Percentiles rank a stretch among this genome's conserved stretches.
These are phyloP conservation scores for Fusarium setosum DNA, from an alignment of 2,329 filamentous ascomycete genomes.

Conservation along the genomic window DNA sequence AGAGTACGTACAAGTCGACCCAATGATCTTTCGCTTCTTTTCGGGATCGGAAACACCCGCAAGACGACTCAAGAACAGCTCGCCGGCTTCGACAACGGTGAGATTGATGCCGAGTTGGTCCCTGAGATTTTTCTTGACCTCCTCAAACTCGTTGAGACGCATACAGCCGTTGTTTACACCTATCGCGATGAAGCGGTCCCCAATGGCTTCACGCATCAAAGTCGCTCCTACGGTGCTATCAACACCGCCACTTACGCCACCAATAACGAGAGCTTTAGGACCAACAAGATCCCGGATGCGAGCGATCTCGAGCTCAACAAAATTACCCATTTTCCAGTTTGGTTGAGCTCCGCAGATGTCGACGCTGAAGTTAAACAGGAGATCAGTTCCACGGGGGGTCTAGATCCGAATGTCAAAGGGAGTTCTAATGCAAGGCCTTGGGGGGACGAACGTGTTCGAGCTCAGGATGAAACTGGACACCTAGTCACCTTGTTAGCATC, in stretches of 20 bases:
- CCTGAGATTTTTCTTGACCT: conserved; percentile 82
- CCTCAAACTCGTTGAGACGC: conserved; percentile 83
- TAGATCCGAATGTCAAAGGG: conserved; percentile 57
- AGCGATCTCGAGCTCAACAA: conserved; percentile 82
- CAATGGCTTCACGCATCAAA: conserved; percentile 85
- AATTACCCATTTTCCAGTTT: conserved; percentile 89
- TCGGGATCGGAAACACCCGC: conserved; percentile 83
- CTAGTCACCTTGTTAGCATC: conserved; percentile 31
- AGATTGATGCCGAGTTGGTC: conserved; percentile 89
- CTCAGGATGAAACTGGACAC: conserved; percentile 92
- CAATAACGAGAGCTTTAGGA: conserved; percentile 73
- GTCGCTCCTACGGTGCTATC: conserved; percentile 80
- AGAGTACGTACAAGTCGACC: conserved; percentile 45
- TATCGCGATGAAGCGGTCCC: conserved; percentile 82
- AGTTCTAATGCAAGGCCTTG: neutral
- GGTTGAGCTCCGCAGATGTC: conserved; percentile 81
- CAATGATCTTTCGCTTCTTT: conserved; percentile 91
- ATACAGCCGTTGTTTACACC: conserved; percentile 91
- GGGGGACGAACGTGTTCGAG: conserved; percentile 55
- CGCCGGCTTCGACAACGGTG: conserved; percentile 82
- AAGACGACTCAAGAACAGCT: conserved; percentile 81
- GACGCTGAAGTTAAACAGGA: conserved; percentile 87
- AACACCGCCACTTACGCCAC: conserved; percentile 39
- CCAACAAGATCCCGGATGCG: conserved; percentile 87
- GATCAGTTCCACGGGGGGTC: conserved; percentile 73